phyloP scores from a whole-genome alignment of 2,329 filamentous ascomycete species.

The Calcarisporium arbuscula region DNA sequence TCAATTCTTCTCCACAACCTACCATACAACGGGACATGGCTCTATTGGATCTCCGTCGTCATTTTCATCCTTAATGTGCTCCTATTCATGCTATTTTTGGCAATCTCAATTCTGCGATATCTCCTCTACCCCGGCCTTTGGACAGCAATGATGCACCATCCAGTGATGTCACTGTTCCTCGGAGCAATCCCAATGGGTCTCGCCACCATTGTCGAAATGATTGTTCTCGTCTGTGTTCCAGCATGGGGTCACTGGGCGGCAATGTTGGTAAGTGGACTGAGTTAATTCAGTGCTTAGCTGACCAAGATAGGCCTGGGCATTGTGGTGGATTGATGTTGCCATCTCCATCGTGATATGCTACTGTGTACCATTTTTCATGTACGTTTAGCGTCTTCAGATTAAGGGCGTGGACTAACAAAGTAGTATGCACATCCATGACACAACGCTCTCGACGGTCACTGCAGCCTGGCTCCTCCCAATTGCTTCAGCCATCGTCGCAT shows the following conservation, averaged over 20 bases:
- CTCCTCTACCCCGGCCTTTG: conserved; percentile 55
- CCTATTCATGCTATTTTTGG: conserved; percentile 45
- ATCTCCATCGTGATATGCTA: conserved; percentile 39
- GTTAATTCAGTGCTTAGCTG: too few relatives aligned
- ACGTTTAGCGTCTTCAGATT: conserved; percentile 13
- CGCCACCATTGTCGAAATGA: conserved; percentile 55
- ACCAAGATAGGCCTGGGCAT: conserved; percentile 39
- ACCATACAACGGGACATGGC: conserved; percentile 47
- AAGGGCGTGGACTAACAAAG: too few relatives aligned
- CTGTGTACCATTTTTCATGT: conserved; percentile 47
- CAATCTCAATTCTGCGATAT: conserved; percentile 50
- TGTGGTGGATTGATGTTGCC: conserved; percentile 47
- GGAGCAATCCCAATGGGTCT: conserved; percentile 59
- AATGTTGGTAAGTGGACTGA: conserved; percentile 20
- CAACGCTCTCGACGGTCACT: conserved; percentile 43
- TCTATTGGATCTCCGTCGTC: conserved; percentile 48
- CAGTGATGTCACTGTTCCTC: conserved; percentile 56
- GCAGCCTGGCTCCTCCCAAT: conserved; percentile 57
- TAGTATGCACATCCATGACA: conserved; percentile 15
- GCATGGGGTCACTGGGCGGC: conserved; percentile 50
- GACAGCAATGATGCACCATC: conserved; percentile 53
- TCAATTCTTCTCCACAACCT: conserved; percentile 51
- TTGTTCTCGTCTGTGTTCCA: conserved; percentile 47
- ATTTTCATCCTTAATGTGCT: conserved; percentile 51
- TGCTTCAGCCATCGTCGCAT: conserved; percentile 54